A percentile compares a stretch with the other conserved stretches of the same genome.
Conservation (phyloP, 129 eudicot species). For the Flaveria robusta region DNA sequence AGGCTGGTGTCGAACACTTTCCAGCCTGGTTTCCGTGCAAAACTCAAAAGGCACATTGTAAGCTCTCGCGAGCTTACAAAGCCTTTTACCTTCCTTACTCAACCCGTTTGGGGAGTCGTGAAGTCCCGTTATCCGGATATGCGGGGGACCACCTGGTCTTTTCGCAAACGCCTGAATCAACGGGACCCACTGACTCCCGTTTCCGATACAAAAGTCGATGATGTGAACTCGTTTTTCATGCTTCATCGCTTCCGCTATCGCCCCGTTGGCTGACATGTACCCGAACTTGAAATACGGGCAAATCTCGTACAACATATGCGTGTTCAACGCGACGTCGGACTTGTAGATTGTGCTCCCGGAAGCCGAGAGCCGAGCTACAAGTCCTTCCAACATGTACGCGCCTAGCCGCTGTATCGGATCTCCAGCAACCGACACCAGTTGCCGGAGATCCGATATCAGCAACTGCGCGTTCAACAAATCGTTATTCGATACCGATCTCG, state of each 20-base stretch:
- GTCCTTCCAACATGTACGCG: constrained; percentile 89
- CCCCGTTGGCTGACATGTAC: constrained; percentile 86
- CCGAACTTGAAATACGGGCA: constrained; percentile 89
- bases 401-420: constrained; percentile 76
- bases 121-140: constrained; percentile 72
- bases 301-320: constrained; percentile 60
- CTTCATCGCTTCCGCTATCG: constrained; percentile 85
- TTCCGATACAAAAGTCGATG: constrained; percentile 63
- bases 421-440: constrained; percentile 82
- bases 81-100: constrained; percentile 53
- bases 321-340: constrained; percentile 57
- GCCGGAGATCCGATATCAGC: constrained; percentile 73
- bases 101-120: constrained; percentile 65
- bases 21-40: constrained; percentile 38
- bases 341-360: constrained; percentile 78
- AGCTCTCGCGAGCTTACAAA: constrained; percentile 56
- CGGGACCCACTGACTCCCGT: constrained; percentile 93
- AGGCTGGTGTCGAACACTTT: constrained; percentile 36
- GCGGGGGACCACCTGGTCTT: constrained; percentile 86
- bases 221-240: constrained; percentile 66
- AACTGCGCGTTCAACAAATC: constrained; percentile 53
- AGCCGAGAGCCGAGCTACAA: constrained; percentile 66
- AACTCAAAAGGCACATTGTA: constrained; percentile 77
- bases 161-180: constrained; percentile 76
- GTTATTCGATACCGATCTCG: constrained; percentile 56